Percentiles rank a stretch among this genome's conserved stretches.
phyloP scores from a whole-genome alignment of 768 basidiomycete species.

The Kwoniella pini region DNA sequence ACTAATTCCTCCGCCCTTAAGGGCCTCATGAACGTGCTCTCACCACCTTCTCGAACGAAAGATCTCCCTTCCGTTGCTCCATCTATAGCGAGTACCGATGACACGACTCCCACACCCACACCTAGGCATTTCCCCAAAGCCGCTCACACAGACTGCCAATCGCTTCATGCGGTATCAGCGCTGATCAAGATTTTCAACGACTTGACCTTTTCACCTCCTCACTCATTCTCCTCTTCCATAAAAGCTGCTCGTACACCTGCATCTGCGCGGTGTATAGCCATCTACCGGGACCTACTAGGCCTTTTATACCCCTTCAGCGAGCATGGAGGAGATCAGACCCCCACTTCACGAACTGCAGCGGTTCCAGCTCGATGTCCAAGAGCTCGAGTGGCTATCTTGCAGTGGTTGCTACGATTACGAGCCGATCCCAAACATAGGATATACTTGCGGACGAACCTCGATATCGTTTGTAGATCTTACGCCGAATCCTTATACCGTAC shows the following conservation, averaged over 20 bases:
- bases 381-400: constrained; percentile 71
- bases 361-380: constrained; percentile 56
- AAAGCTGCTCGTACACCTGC: constrained; percentile 50
- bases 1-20: constrained; percentile 22
- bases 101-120: not conserved
- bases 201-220: constrained; percentile 54
- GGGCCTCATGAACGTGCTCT: constrained; percentile 28
- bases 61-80: constrained; percentile 38
- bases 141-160: constrained; percentile 37
- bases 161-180: constrained; percentile 37
- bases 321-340: constrained; percentile 1
- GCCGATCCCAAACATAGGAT: constrained; percentile 87
- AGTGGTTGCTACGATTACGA: constrained; percentile 83
- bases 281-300: constrained; percentile 57
- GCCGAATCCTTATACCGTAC: constrained; percentile 62
- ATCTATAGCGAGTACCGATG: constrained; percentile 16
- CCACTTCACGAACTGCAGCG: constrained; percentile 3
- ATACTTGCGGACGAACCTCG: constrained; percentile 65
- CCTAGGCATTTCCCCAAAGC: not conserved
- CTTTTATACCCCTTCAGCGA: constrained; percentile 53
- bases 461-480: constrained; percentile 59
- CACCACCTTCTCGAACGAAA: constrained; percentile 28
- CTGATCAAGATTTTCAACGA: constrained; percentile 56
- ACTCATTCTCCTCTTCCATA: constrained; percentile 35
- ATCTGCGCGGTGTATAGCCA: constrained; percentile 52